These are phyloP conservation scores for Rhynchosporium agropyri DNA, from an alignment of 2,329 filamentous ascomycete genomes.

Conservation along the genomic window DNA sequence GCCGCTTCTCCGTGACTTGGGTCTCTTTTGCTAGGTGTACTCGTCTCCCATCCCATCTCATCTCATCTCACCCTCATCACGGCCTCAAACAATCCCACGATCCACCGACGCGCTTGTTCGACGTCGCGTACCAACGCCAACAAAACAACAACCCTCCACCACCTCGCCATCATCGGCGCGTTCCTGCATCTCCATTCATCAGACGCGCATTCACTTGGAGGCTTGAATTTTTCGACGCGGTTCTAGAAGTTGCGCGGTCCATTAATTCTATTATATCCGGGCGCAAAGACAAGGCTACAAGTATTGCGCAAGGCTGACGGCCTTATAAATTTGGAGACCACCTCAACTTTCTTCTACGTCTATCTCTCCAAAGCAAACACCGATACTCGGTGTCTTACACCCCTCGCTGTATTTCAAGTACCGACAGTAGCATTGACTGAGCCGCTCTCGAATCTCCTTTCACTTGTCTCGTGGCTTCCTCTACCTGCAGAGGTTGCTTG, in stretches of 20 bases:
- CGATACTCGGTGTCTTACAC: slow-evolving; percentile 26
- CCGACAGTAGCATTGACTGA: slow-evolving; percentile 22
- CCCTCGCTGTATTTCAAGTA: slow-evolving; percentile 16
- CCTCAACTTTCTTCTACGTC: slow-evolving; percentile 4
- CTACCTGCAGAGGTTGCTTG: slow-evolving; percentile 31
- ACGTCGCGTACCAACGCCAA: slow-evolving; percentile 17
- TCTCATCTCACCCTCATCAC: background rate
- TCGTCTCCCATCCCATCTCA: slow-evolving; percentile 2
- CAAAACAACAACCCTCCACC: slow-evolving; percentile 9
- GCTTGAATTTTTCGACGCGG: slow-evolving; percentile 20
- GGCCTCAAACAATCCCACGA: slow-evolving; percentile 11
- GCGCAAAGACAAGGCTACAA: slow-evolving; percentile 26
- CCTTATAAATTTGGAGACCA: slow-evolving; percentile 10
- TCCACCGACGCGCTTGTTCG: slow-evolving; percentile 25
- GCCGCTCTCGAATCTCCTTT: slow-evolving; percentile 5
- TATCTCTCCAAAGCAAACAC: slow-evolving; percentile 5
- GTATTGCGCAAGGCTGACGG: slow-evolving; percentile 28
- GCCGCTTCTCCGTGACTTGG: slow-evolving; percentile 18
- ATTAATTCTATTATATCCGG: slow-evolving; percentile 17
- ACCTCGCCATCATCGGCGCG: slow-evolving; percentile 15
- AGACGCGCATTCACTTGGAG: background rate
- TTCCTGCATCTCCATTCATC: background rate
- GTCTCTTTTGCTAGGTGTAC: slow-evolving; percentile 38
- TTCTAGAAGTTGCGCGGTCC: slow-evolving; percentile 22
- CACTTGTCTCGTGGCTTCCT: slow-evolving; percentile 24